Base-by-base conservation (phyloP, 2,329 filamentous ascomycete genomes). In the Fusarium heterosporum region DNA sequence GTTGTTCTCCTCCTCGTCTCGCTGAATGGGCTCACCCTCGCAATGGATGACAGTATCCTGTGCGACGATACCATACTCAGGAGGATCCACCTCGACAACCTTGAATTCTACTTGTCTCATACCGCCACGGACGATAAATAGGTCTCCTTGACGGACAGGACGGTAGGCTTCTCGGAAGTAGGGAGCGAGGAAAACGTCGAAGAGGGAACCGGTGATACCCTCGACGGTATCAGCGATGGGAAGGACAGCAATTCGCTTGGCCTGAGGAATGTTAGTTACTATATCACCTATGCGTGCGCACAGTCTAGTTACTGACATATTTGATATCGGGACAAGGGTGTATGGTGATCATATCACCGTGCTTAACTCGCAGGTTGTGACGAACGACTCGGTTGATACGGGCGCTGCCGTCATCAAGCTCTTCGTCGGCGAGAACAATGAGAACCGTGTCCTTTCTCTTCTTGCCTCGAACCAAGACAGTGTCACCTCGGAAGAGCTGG, bases 71-170 rank as follows among this genome's bases (percentile, higher is more conserved):
- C 96, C 96, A 77, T 96, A 98, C 85, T 99, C 96, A 71, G 96
- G 96, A 45, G 96, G 94, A 75, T 99, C 96, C 47, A 99, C 94
- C 83, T 99, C 96, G 46, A 99, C 95, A 40, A 99, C 95, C 87
- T 99, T 99, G 86, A 99, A 99, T 78, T 99, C 96, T 34, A 99
- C 96, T 81, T 97, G 95, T 80, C 96, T 90, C 96, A 99, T 99
- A 78, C 94, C 95, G 82, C 95, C 96, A 76, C 96, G 91, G 64
- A 96, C 93, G 79, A 94, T 97, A 87, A 99, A 99, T 58, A 97
- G 88, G 77, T 99, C 96, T 75, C 96, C 96, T 86, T 98, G 96
- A 78, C 94, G 91, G 64, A 99, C 93, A 55, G 96, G 96, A 78
- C 96, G 89, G 86, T 99, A 99, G 68, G 96, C 95, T 87, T 99